Evolutionary conservation across 306 rosid species (phyloP).

Genomic region (Calophaca sinica): DNA sequence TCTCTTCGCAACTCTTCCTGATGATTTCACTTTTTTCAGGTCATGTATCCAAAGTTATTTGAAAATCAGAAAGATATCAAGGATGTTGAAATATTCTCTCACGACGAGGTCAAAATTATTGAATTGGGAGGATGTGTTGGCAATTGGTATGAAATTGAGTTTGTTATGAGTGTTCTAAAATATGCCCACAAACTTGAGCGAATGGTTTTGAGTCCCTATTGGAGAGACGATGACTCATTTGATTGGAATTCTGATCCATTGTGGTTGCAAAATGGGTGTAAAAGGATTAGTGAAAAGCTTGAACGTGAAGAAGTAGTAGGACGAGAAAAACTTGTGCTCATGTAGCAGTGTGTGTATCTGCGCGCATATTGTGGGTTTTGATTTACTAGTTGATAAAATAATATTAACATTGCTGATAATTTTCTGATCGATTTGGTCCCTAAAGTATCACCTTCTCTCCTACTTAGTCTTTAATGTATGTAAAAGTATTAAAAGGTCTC

Average conservation of each 20-base stretch:
- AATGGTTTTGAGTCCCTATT: slow-evolving; percentile 10
- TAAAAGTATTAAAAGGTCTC: too few relatives aligned
- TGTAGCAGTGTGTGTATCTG: not conserved
- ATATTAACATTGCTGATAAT: too few relatives aligned
- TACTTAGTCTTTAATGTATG: too few relatives aligned
- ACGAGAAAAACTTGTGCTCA: not conserved
- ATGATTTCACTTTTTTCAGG: too few relatives aligned
- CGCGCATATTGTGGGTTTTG: too few relatives aligned
- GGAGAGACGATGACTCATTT: not conserved
- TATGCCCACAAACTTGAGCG: not conserved
- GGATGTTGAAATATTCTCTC: too few relatives aligned
- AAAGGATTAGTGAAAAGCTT: slow-evolving; percentile 11
- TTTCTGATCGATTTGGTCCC: too few relatives aligned
- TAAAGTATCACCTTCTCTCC: too few relatives aligned
- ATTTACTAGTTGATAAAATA: too few relatives aligned
- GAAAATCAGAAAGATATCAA: too few relatives aligned
- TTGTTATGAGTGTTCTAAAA: not conserved
- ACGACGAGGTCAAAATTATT: not conserved
- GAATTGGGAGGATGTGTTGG: not conserved
- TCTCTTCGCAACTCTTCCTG: not conserved
- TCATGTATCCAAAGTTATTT: too few relatives aligned
- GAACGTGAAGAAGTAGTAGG: not conserved
- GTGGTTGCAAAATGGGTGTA: not conserved
- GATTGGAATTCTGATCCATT: not conserved
- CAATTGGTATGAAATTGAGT: too few relatives aligned